These are phyloP conservation scores for Phlyctochytrium planicorne DNA, from an alignment of 192 early-diverging fungal species.

Conservation along the genomic window DNA sequence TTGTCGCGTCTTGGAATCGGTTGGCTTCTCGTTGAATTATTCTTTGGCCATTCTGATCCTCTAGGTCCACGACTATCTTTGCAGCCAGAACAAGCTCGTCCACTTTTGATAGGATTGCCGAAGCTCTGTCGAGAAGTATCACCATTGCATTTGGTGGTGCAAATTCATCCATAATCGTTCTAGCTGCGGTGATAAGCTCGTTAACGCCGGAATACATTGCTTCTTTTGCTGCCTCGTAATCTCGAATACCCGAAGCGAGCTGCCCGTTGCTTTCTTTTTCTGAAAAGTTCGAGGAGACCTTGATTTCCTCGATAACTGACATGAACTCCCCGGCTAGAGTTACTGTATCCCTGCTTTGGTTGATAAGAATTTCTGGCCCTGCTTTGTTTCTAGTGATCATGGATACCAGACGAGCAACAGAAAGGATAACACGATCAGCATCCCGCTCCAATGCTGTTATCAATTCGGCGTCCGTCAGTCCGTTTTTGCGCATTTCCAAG, in stretches of 20 bases:
- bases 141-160: slow-evolving; percentile 56
- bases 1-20: slow-evolving; percentile 19
- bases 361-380: slow-evolving; percentile 30
- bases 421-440: slow-evolving; percentile 37
- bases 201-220: slow-evolving; percentile 40
- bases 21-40: slow-evolving; percentile 30
- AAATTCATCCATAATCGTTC: slow-evolving; percentile 56
- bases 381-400: slow-evolving; percentile 32
- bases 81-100: slow-evolving; percentile 49
- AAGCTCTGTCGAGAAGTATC: slow-evolving; percentile 48
- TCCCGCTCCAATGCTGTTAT: slow-evolving; percentile 33
- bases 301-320: slow-evolving; percentile 51
- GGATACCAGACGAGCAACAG: slow-evolving; percentile 34
- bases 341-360: slow-evolving; percentile 41
- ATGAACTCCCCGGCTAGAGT: slow-evolving; percentile 49
- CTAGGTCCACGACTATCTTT: slow-evolving; percentile 54
- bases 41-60: slow-evolving; percentile 45
- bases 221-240: slow-evolving; percentile 38
- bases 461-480: slow-evolving; percentile 38
- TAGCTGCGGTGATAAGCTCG: slow-evolving; percentile 57
- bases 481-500: slow-evolving; percentile 39
- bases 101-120: slow-evolving; percentile 50
- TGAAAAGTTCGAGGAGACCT: background rate
- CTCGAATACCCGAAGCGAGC: slow-evolving; percentile 26
- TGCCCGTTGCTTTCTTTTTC: too few species aligned